These are phyloP conservation scores for Aspergillus viridinutans DNA, from an alignment of 2,329 filamentous ascomycete genomes.

Conservation along the genomic window DNA sequence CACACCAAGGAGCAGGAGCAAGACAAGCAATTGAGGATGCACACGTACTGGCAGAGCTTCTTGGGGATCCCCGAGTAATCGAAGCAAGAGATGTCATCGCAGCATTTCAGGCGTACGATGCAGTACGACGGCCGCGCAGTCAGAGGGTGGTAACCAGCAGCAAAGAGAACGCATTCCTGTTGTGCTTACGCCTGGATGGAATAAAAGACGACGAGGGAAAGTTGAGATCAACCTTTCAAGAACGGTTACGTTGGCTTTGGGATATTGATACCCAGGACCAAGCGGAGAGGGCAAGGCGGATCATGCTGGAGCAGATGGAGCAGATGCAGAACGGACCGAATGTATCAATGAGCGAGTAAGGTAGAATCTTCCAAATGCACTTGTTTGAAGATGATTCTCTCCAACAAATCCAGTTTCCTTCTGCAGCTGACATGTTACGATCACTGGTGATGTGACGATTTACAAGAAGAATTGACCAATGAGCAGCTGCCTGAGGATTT, in stretches of 20 bases:
- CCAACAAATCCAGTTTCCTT: background rate
- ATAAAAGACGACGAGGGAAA: constrained; percentile 25
- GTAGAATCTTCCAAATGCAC: too few species aligned
- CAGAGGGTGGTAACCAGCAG: constrained; percentile 52
- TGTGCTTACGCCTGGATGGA: constrained; percentile 23
- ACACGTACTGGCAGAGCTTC: constrained; percentile 39
- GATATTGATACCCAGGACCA: constrained; percentile 28
- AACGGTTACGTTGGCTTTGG: constrained; percentile 32
- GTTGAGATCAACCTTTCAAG: constrained; percentile 18
- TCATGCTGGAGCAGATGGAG: constrained; percentile 7
- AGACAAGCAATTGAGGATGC: constrained; percentile 39
- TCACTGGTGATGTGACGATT: background rate
- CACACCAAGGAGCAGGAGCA: constrained; percentile 37
- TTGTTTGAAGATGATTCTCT: background rate
- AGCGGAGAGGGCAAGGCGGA: constrained; percentile 19
- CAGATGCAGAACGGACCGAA: background rate
- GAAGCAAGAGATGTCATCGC: constrained; percentile 34
- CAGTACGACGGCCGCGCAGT: constrained; percentile 45
- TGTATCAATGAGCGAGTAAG: background rate
- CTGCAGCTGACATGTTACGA: background rate
- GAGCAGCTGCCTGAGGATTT: background rate
- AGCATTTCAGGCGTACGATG: constrained; percentile 52
- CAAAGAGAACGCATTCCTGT: constrained; percentile 37
- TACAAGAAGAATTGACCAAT: background rate
- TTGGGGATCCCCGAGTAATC: constrained; percentile 38